phyloP scores from a whole-genome alignment of 23 red algal genomes.

The Gracilariopsis chorda region DNA sequence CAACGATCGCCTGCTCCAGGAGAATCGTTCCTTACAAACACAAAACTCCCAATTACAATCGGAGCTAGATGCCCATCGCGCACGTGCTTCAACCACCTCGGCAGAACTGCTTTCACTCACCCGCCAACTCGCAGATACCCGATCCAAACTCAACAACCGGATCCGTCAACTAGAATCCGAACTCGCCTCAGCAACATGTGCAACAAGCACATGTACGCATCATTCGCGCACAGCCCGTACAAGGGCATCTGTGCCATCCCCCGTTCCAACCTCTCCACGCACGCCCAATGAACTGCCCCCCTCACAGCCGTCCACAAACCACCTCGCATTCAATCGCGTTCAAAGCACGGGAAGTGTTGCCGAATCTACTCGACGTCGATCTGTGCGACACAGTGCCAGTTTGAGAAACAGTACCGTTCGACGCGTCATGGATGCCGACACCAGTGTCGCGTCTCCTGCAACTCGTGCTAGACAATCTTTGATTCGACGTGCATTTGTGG shows the following conservation, averaged over 20 bases:
- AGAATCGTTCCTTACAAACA: not conserved
- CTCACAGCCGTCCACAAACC: not conserved
- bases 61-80: not conserved
- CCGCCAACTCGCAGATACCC: not conserved
- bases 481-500: constrained; percentile 39
- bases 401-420: not conserved
- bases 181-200: not conserved
- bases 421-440: not conserved
- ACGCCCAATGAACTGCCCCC: not conserved
- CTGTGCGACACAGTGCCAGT: not conserved
- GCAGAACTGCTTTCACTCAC: not conserved
- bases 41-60: not conserved
- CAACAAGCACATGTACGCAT: too few relatives aligned
- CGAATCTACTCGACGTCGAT: not conserved
- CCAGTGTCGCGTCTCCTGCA: not conserved
- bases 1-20: not conserved
- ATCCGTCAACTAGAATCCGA: constrained; percentile 18
- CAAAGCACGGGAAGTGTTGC: constrained; percentile 8
- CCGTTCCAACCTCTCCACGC: not conserved
- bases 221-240: not conserved
- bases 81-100: not conserved
- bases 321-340: not conserved
- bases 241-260: not conserved
- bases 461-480: not conserved
- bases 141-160: not conserved